These are phyloP conservation scores for Pyrenochaeta sp. DNA, from an alignment of 2,329 filamentous ascomycete genomes.

Conservation along the genomic window DNA sequence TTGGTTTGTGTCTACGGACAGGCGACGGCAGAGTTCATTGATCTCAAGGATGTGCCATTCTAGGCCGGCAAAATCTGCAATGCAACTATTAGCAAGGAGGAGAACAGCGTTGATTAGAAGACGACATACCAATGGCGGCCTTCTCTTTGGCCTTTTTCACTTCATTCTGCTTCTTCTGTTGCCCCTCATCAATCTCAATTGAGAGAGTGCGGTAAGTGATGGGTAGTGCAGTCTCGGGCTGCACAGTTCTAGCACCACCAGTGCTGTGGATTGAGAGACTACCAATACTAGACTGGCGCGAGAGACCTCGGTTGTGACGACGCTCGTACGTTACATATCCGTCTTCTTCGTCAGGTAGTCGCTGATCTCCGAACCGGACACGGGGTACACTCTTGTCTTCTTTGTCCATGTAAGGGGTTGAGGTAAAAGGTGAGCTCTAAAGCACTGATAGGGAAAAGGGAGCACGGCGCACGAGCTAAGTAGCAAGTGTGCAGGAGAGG, in stretches of 20 bases:
- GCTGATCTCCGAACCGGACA: slow-evolving; percentile 26
- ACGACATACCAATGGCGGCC: slow-evolving; percentile 38
- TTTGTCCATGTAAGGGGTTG: slow-evolving; percentile 29
- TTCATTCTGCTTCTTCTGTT: slow-evolving; percentile 35
- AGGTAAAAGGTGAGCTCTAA: no score
- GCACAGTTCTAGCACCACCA: slow-evolving; percentile 45
- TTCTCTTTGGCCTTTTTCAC: slow-evolving; percentile 44
- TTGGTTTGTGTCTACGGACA: slow-evolving; percentile 62
- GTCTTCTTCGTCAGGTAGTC: slow-evolving; percentile 44
- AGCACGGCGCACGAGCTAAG: slow-evolving; percentile 10
- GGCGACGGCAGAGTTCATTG: slow-evolving; percentile 66
- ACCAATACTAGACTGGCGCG: slow-evolving; percentile 44
- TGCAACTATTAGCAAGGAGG: no score
- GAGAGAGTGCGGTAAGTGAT: slow-evolving; percentile 55
- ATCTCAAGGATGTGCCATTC: slow-evolving; percentile 71
- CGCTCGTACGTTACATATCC: slow-evolving; percentile 32
- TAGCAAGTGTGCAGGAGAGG: slow-evolving; percentile 12
- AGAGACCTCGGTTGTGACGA: slow-evolving; percentile 35
- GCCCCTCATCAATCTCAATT: slow-evolving; percentile 51
- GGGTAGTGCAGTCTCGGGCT: slow-evolving; percentile 53
- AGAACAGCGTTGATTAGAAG: not conserved
- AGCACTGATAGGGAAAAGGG: no score
- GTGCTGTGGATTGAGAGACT: slow-evolving; percentile 45
- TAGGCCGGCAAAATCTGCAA: slow-evolving; percentile 59
- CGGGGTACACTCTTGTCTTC: slow-evolving; percentile 30